Base-by-base conservation (phyloP, 208 protist genomes). In the Crithidia expoeki region DNA sequence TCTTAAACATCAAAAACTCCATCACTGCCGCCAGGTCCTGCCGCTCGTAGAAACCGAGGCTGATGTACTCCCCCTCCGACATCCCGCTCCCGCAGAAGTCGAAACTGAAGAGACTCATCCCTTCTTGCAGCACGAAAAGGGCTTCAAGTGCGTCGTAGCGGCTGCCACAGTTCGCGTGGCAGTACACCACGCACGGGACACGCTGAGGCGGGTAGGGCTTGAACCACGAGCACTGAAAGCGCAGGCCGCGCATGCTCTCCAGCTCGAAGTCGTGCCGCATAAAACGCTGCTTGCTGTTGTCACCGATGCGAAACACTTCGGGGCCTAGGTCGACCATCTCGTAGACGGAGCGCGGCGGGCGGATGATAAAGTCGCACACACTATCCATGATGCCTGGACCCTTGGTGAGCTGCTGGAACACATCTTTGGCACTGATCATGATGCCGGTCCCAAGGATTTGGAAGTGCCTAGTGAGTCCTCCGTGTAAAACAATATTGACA, bases 21-120 rank as follows among this genome's bases (percentile, higher is more conserved):
- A 97, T 84, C 34, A 98, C 83, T 0, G 86, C 80, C 9, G 76
- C 82, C 9, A 98, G 71, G 83, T 98, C 97, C 52, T 98, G 88
- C 47, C 96, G 93, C 75, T 98, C 97, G 78, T 96, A 98, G 76
- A 96, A 95, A 17, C 97, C 97, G 30, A 98, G 85, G 19, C 94
- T 97, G 44, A 98, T 97, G 84, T 95, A 98, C 79, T 98, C 93
- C 4, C 97, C 97, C 30, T 98, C 93, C n/a, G 89, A 96, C 40
- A 86, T 62, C n/a, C 95, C 96, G 61, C 86, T 92, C 19, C 96
- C 96, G 55, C 89, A 85, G 57, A 97, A 98, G 72, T 98, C 97
- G 71, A 98, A 97, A 28, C 79, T 58, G 60, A 98, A 93, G 10
- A 98, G 74, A 19, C 86, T 91, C 55, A 98, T 97, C 68, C 94